Evolutionary conservation across 352 stramenopile species (phyloP), one percentile per base, ranked within the genome.

Genomic region (Globisporangium spiculum): DNA sequence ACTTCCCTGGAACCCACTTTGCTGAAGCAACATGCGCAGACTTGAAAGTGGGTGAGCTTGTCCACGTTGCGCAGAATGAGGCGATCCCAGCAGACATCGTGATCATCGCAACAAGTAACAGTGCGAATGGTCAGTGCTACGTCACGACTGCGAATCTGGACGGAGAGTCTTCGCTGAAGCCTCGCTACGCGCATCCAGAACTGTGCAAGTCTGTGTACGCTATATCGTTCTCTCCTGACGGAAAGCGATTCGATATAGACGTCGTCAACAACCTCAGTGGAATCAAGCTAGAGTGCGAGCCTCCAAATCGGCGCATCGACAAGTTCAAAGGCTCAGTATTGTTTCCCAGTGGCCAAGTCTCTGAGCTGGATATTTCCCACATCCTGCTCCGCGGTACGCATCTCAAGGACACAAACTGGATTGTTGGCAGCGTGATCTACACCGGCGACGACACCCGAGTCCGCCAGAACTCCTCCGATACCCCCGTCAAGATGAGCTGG

Each of bases 141-240:
- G 86, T 95, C 20, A 91, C 88, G 82, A 97, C 91, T 0, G 82
- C 88, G 8, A 96, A 95, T 57, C 71, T 97, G 12, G 91, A 97
- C 65, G 91, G 91, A 2, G 90, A 97, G 66, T 96, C 91, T 8
- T 96, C 93, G 18, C 69, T 97, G 30, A 97, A 97, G 69, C 79
- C 86, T 0, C 77, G 87, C 0, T 83, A 89, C 52, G 83, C 88
- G n/a, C 80, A 79, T 10, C 61, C 72, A 22, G 67, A 81, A 5
- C 56, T 90, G 3, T 79, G 73, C 53, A 63, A 63, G 26, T 24
- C 61, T 4, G 27, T 72, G 10, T 75, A 74, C 44, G 27, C 60
- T 22, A 48, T 57, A 0, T 73, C 71, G 20, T 77, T 86, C 24
- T 69, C 72, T 2, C 34, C 46, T 4, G 69, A 81, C 27, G 79